Evolutionary conservation across 2,329 filamentous ascomycete species (phyloP), one percentile per base, ranked within the genome.

Genomic region (Botrytis fragariae): DNA sequence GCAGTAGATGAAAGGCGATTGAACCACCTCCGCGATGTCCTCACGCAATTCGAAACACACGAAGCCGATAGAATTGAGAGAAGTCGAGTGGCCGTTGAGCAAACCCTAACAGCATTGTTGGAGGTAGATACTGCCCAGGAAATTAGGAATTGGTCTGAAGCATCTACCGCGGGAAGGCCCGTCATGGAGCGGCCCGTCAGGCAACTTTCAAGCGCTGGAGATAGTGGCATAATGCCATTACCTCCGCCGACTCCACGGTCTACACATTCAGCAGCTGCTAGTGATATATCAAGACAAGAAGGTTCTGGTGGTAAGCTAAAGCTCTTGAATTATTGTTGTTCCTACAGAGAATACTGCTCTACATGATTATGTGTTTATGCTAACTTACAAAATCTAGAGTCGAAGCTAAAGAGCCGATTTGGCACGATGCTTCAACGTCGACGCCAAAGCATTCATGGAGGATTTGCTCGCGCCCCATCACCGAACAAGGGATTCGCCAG

Each of bases 31-130:
- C 92, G 95, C 75, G 95, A 98, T 82, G 89, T 93, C 59, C 87
- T 99, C 74, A 98, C 96, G 0, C 95, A 98, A 80, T 92, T 95
- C 78, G 91, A 97, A 82, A 99, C 96, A 0, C 92, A 97, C 81
- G 95, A 98, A 82, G 89, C 93, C 42, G 96, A 99, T 80, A 90
- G 93, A 77, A 90, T 95, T 25, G 93, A 97, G 82, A 89, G 92
- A 73, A 91, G 88, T 74, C 90, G 93, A 75, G 85, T 89, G 74
- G 90, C 91, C 20, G 91, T 94, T 39, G 94, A 96, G 81, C 90
- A 91, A 74, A 93, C 93, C 39, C 84, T 99, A 73, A 94, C 93
- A 77, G 87, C 91, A 14, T 87, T 98, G 77, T 86, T 99, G 69
- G 96, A 97, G 81, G 90, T 98, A 60, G 92, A 93, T 81, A 97